These are phyloP conservation scores for Geosmithia putterillii DNA, from an alignment of 2,329 filamentous ascomycete genomes.

Conservation along the genomic window DNA sequence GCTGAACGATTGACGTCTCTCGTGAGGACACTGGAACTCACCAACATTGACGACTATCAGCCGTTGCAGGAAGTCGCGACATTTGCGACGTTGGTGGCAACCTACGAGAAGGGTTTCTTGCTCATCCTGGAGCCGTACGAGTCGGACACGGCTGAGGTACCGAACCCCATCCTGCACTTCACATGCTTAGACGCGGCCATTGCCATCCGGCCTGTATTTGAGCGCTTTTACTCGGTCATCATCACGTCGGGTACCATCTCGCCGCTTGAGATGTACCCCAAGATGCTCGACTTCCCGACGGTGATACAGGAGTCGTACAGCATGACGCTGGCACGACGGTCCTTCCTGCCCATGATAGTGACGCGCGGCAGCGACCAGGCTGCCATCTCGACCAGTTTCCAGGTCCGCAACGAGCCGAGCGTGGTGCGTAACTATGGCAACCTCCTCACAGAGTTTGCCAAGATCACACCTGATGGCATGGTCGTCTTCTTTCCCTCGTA, in stretches of 20 bases:
- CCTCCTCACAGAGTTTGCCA: constrained; percentile 86
- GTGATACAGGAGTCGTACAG: constrained; percentile 95
- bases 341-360: constrained; percentile 97
- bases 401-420: constrained; percentile 87
- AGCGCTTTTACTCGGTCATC: constrained; percentile 94
- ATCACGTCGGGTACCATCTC: constrained; percentile 97
- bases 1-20: constrained; percentile 89
- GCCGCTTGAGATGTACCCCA: constrained; percentile 96
- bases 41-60: constrained; percentile 96
- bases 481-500: constrained; percentile 99
- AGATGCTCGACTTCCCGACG: constrained; percentile 88
- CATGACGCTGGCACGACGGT: constrained; percentile 87
- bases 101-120: constrained; percentile 92
- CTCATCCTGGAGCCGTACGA: constrained; percentile 97
- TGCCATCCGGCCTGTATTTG: constrained; percentile 94
- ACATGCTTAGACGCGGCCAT: constrained; percentile 95
- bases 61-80: constrained; percentile 94
- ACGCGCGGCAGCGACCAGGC: constrained; percentile 91
- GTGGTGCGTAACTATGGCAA: constrained; percentile 97
- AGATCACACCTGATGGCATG: constrained; percentile 89
- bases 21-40: constrained; percentile 86
- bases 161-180: constrained; percentile 94
- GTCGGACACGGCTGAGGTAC: constrained; percentile 86
- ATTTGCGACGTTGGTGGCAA: constrained; percentile 90
- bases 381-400: constrained; percentile 84